phyloP scores from a whole-genome alignment of 2,329 filamentous ascomycete genomes.

The Chalara sp. region DNA sequence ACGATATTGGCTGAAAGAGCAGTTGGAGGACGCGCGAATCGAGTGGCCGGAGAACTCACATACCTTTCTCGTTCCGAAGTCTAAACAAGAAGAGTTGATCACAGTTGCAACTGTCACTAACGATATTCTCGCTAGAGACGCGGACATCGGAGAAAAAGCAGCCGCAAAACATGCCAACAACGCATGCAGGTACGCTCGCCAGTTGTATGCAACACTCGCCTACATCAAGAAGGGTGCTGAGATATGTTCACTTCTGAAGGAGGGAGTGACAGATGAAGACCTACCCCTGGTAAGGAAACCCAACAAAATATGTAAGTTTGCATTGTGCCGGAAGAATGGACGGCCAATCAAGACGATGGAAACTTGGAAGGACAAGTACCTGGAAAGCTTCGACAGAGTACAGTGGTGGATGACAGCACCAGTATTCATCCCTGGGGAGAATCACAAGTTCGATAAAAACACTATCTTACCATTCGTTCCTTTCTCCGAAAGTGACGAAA shows the following conservation, averaged over 20 bases:
- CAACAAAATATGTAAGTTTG: neutral
- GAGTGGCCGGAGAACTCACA: conserved; percentile 5
- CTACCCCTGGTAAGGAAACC: conserved; percentile 9
- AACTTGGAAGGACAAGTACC: conserved; percentile 6
- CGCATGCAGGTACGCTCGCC: neutral
- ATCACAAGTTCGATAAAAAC: conserved; percentile 9
- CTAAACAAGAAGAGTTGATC: conserved; percentile 7
- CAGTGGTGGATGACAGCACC: conserved; percentile 18
- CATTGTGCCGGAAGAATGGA: conserved; percentile 1
- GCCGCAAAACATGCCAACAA: conserved; percentile 1
- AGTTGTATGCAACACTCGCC: conserved; percentile 12
- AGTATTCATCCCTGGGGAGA: conserved; percentile 5
- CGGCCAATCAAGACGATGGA: conserved; percentile 4
- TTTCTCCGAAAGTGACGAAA: neutral
- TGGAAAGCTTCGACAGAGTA: conserved; percentile 9
- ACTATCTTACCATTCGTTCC: conserved; percentile 13
- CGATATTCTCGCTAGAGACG: conserved; percentile 6
- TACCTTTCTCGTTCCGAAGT: conserved; percentile 8
- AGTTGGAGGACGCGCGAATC: conserved; percentile 5
- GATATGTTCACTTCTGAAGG: conserved; percentile 6
- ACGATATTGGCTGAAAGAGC: conserved; percentile 2
- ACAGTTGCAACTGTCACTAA: conserved; percentile 2
- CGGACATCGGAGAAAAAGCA: neutral
- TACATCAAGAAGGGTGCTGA: conserved; percentile 8
- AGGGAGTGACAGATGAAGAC: conserved; percentile 9